Evolutionary conservation across 768 basidiomycete genomes (phyloP).

Genomic region (Trametes meyenii): DNA sequence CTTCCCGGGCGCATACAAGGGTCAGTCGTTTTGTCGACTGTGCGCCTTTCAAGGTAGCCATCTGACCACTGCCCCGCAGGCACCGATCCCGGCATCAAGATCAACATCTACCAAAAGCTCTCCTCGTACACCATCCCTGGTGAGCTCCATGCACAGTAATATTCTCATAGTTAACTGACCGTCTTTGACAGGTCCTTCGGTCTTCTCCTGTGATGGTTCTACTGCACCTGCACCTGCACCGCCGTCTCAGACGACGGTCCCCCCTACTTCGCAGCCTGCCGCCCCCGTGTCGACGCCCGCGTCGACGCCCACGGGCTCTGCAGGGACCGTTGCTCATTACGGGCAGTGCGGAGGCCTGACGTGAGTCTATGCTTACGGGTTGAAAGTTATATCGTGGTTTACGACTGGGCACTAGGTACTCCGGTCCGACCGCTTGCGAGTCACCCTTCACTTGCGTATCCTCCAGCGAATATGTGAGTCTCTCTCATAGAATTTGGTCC

Average conservation of each 20-base stretch:
- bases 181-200: conserved; percentile 24
- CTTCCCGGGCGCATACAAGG: conserved; percentile 42
- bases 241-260: conserved; percentile 18
- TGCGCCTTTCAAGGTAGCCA: not conserved
- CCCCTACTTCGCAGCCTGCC: conserved; percentile 14
- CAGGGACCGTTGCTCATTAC: conserved; percentile 42
- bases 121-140: conserved; percentile 35
- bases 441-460: conserved; percentile 39
- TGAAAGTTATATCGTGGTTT: too few species aligned
- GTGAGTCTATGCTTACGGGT: conserved; percentile 26
- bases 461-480: conserved; percentile 38
- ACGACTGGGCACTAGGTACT: conserved; percentile 30
- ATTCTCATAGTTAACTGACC: not conserved
- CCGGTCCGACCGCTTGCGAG: conserved; percentile 42
- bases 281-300: conserved; percentile 10
- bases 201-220: conserved; percentile 33
- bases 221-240: conserved; percentile 19
- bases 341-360: conserved; percentile 47
- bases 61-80: conserved; percentile 17
- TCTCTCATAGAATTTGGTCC: not conserved
- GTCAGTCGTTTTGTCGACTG: conserved; percentile 10
- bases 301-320: conserved; percentile 17
- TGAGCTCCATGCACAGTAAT: not conserved
- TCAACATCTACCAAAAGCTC: conserved; percentile 38
- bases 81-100: conserved; percentile 39